Conservation (phyloP, 2,329 filamentous ascomycete species). For the Xylaria arbuscula region DNA sequence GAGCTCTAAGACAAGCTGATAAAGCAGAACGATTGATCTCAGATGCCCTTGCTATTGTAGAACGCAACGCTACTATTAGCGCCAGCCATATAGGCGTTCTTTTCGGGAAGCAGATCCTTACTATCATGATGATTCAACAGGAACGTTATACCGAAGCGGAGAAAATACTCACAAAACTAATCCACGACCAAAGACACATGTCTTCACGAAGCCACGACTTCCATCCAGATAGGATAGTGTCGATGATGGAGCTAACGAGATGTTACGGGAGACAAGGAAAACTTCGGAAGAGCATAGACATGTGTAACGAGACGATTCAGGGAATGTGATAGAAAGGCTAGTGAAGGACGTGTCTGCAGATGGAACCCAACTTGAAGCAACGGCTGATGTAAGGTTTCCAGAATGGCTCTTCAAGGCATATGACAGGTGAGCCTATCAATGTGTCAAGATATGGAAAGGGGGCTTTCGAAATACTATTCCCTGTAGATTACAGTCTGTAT, state of each 20-base stretch:
- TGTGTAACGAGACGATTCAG: slow-evolving; percentile 17
- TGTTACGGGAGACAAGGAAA: slow-evolving; percentile 28
- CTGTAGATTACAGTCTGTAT: too few species aligned
- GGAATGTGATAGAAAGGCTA: slow-evolving; percentile 3
- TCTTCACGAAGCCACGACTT: slow-evolving; percentile 23
- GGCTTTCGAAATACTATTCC: too few species aligned
- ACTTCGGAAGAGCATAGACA: slow-evolving; percentile 14
- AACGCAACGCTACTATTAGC: slow-evolving; percentile 12
- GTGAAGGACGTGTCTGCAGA: not conserved
- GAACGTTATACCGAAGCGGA: slow-evolving; percentile 18
- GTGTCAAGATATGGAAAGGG: not conserved
- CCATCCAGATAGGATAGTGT: slow-evolving; percentile 34
- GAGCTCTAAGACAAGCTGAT: slow-evolving; percentile 18
- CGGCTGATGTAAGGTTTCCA: not conserved
- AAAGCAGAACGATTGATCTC: slow-evolving; percentile 21
- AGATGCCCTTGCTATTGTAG: slow-evolving; percentile 15
- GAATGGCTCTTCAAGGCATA: not conserved
- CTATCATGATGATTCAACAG: slow-evolving; percentile 28
- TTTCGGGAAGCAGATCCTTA: slow-evolving; percentile 33
- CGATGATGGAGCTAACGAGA: slow-evolving; percentile 32
- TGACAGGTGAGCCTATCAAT: not conserved
- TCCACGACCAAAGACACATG: slow-evolving; percentile 24
- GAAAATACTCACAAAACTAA: slow-evolving; percentile 10
- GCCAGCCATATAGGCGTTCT: slow-evolving; percentile 31
- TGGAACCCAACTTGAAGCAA: not conserved